phyloP scores from a whole-genome alignment of 176 grass and related monocot genomes.

The Hordeum marinum region DNA sequence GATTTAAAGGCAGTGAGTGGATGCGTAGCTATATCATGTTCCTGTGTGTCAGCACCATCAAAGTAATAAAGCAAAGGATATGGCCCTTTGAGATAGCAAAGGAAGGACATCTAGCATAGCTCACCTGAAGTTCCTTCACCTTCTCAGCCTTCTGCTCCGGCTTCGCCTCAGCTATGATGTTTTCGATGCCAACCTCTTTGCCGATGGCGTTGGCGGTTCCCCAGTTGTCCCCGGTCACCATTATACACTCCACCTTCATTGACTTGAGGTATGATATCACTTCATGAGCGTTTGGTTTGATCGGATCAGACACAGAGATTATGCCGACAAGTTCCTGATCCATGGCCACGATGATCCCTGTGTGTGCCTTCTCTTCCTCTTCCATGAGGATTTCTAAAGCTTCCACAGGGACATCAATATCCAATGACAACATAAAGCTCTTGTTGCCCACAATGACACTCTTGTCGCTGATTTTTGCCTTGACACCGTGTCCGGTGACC shows the following conservation, averaged over 20 bases:
- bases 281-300: conserved; percentile 64
- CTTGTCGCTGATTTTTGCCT: conserved; percentile 42
- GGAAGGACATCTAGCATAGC: background rate
- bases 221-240: conserved; percentile 99
- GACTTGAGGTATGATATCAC: conserved; percentile 78
- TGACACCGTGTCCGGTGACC: conserved; percentile 75
- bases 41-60: background rate
- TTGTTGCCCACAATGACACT: conserved; percentile 75
- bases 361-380: conserved; percentile 67
- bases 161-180: conserved; percentile 75
- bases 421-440: conserved; percentile 63
- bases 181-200: conserved; percentile 74
- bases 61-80: background rate
- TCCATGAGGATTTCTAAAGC: conserved; percentile 66
- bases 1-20: background rate
- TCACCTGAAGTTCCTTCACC: conserved; percentile 92
- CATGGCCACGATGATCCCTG: conserved; percentile 71
- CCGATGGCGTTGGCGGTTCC: conserved; percentile 87
- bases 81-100: background rate
- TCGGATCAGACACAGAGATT: conserved; percentile 81
- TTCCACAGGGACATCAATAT: conserved; percentile 54
- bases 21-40: background rate
- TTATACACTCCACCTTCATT: conserved; percentile 90
- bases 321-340: conserved; percentile 62
- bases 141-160: conserved; percentile 78